These are phyloP conservation scores for Cryptosporidium parvum DNA, from an alignment of 169 alveolate genomes.

Conservation along the genomic window DNA sequence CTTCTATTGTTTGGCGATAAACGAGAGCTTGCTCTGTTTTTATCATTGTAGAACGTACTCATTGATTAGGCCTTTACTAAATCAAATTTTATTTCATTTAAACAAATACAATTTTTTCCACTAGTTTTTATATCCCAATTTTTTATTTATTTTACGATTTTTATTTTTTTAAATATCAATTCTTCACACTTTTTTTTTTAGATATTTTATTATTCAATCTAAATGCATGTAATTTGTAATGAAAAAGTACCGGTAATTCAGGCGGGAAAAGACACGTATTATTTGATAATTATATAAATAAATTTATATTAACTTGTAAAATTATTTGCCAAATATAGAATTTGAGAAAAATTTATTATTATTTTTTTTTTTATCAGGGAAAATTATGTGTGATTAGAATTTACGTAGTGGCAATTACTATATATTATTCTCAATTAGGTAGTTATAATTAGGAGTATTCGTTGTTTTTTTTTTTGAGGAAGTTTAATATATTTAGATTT, in stretches of 20 bases:
- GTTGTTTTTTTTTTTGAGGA: too few species aligned
- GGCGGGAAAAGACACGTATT: constrained; percentile 73
- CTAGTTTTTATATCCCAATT: neutral
- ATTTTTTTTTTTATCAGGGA: neutral
- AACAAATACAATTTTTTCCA: neutral
- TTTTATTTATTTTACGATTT: constrained; percentile 1
- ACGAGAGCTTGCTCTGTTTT: constrained; percentile 12
- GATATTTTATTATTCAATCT: constrained; percentile 34
- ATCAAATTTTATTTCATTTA: constrained; percentile 22
- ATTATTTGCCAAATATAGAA: neutral
- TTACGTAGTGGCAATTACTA: too few species aligned
- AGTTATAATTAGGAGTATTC: too few species aligned
- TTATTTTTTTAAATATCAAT: constrained; percentile 11
- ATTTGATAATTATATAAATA: neutral
- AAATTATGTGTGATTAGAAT: neutral
- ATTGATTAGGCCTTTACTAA: constrained; percentile 1
- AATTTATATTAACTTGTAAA: neutral
- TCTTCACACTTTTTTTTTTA: constrained; percentile 11
- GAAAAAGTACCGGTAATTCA: constrained; percentile 11
- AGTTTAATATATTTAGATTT: too few species aligned
- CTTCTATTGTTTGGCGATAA: constrained; percentile 42
- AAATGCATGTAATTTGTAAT: constrained; percentile 54
- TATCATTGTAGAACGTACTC: constrained; percentile 37
- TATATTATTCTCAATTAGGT: too few species aligned
- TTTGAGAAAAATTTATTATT: neutral